Conservation (phyloP, 2,329 filamentous ascomycete species). For the Trichophyton benhamiae region DNA sequence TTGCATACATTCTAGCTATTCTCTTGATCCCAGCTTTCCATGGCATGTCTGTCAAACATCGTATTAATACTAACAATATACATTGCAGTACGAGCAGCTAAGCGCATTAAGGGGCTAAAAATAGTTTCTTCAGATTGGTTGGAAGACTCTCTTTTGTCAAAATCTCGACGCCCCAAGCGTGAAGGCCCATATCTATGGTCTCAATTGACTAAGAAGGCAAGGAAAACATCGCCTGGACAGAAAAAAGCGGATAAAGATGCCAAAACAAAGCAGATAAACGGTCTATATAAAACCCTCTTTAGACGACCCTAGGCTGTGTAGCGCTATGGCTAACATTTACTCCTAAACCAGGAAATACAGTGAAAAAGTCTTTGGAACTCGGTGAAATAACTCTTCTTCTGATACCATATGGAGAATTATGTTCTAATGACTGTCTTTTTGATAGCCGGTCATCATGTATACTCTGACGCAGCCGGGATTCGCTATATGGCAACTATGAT, state of each 20-base stretch:
- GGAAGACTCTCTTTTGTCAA: conserved; percentile 30
- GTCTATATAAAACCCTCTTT: not conserved
- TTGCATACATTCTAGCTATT: not conserved
- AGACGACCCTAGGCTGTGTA: not conserved
- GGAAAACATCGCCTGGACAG: conserved; percentile 21
- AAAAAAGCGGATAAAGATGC: not conserved
- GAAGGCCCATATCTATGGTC: conserved; percentile 24
- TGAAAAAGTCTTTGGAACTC: not conserved
- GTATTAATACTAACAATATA: conserved; percentile 8
- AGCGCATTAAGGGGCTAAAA: conserved; percentile 25
- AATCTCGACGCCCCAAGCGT: conserved; percentile 23
- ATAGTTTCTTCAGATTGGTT: conserved; percentile 39
- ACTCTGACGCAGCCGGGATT: conserved; percentile 51
- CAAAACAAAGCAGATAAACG: not conserved
- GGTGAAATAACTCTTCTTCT: not conserved
- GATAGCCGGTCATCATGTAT: conserved; percentile 51
- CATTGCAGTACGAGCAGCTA: conserved; percentile 31
- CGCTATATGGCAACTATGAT: conserved; percentile 51
- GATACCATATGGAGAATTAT: not conserved
- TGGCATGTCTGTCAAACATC: not conserved
- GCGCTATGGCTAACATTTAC: not conserved
- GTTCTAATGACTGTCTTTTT: not conserved
- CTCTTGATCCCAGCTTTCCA: not conserved
- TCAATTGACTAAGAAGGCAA: conserved; percentile 21
- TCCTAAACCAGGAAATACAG: not conserved